Base-by-base conservation (phyloP, 192 early-diverging fungal genomes). In the Backusella psychrophila region DNA sequence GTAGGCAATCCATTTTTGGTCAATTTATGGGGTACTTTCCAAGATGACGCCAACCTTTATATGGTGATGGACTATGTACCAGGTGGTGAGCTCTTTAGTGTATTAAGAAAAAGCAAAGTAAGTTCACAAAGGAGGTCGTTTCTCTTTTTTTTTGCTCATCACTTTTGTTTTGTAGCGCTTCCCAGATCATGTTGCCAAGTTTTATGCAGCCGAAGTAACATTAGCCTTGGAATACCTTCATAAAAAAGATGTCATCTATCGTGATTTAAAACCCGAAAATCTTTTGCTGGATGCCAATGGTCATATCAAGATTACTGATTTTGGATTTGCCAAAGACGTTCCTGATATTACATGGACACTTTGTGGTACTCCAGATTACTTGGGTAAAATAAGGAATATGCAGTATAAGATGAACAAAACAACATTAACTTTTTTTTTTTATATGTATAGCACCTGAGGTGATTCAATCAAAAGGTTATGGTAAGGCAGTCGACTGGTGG, bases 61-160 rank as follows among this genome's bases (percentile, higher is more conserved):
- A 94, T 99, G 83, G 94, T 97, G 19, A 90, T 98, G 89, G 96
- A 98, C 82, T 99, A 96, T 86, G 93, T 98, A 15, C 92, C 93
- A 52, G 97, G 97, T 77, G 97, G 96, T 66, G 95, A 99, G 87
- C 86, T 99, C 78, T 92, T 93, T 83, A 88, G 91, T 74, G 86
- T 93, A 68, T 70, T 93, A 83, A 77, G 89, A 85, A 91, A 93
- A 81, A 90, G 91, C 53, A 92, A 93, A 84, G 94, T 95, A 89
- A 23, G 34, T 73, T n/a, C 6, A 56, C 2, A 63, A 63, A 26
- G 26, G 8, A 63, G 33, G 2, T 33, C 0, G 2, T 33, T 33
- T 33, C 2, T 0, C 33, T 33, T 33, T 3, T 33, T 33, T 3
- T 33, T 33, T 33, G 33, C 33, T 33, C 4, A 29, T 11, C 9